These are phyloP conservation scores for Leptographium flavum DNA, from an alignment of 2,329 filamentous ascomycete species.

Conservation along the genomic window DNA sequence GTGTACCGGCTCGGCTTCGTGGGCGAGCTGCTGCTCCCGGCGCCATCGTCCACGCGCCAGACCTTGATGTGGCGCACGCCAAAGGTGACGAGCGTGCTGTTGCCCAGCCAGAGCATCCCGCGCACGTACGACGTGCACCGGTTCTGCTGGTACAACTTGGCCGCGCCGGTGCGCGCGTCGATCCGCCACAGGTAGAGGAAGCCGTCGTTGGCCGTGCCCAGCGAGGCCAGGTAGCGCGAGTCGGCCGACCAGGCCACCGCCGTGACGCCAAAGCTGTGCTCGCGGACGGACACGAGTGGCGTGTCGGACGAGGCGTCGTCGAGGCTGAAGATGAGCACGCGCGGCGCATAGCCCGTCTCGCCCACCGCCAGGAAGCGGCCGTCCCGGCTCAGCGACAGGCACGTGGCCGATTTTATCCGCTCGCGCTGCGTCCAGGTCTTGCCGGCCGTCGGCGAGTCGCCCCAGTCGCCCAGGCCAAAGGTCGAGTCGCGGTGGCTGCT, in stretches of 20 bases:
- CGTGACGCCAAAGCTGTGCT: conserved; percentile 81
- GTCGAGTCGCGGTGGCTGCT: conserved; percentile 29
- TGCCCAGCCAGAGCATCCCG: conserved; percentile 84
- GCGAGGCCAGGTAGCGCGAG: conserved; percentile 71
- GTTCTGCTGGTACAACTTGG: conserved; percentile 70
- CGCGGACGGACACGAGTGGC: conserved; percentile 71
- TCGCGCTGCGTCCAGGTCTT: conserved; percentile 82
- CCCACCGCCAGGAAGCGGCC: conserved; percentile 81
- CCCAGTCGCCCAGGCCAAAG: conserved; percentile 32
- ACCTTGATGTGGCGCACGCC: conserved; percentile 87
- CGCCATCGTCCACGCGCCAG: conserved; percentile 67
- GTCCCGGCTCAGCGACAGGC: conserved; percentile 75
- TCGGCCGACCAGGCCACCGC: conserved; percentile 83
- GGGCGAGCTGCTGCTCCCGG: conserved; percentile 24
- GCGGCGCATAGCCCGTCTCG: conserved; percentile 86
- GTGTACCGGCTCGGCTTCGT: conserved; percentile 46
- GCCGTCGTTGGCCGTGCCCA: conserved; percentile 82
- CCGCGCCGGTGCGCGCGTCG: conserved; percentile 65
- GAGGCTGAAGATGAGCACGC: conserved; percentile 80
- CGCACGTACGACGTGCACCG: conserved; percentile 80
- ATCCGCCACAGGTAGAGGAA: conserved; percentile 87
- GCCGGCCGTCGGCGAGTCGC: conserved; percentile 44
- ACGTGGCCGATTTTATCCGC: conserved; percentile 86
- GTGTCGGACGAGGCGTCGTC: conserved; percentile 66
- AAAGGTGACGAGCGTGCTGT: conserved; percentile 63